Evolutionary conservation across 305 asterid genomes (phyloP).

Genomic region (Petunia hybrid): DNA sequence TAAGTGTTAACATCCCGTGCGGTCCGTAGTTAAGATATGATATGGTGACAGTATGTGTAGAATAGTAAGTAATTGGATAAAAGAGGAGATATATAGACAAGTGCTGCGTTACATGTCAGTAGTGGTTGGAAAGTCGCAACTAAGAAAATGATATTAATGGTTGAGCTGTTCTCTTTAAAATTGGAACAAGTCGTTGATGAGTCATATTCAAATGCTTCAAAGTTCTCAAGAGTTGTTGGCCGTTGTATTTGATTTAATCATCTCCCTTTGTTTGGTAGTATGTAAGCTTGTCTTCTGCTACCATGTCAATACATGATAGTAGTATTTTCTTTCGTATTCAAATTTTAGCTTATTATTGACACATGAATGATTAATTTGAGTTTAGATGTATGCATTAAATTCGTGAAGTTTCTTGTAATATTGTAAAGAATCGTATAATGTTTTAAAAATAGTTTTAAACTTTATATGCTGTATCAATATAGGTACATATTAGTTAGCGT

Average conservation of each 20-base stretch:
- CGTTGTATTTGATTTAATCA: constrained; percentile 9
- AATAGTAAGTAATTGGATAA: neutral
- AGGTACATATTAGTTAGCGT: too few species aligned
- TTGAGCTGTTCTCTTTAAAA: constrained; percentile 4
- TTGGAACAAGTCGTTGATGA: constrained; percentile 23
- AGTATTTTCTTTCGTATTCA: too few species aligned
- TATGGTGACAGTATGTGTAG: neutral
- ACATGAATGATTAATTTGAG: too few species aligned
- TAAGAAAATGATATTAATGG: neutral
- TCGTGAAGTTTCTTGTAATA: too few species aligned
- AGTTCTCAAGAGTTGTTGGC: too few species aligned
- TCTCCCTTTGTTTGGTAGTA: neutral
- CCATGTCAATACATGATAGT: neutral
- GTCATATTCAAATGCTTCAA: neutral
- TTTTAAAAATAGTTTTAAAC: too few species aligned
- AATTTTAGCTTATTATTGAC: too few species aligned
- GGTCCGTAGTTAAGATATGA: too few species aligned
- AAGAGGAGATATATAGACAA: neutral
- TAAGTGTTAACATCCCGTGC: too few species aligned
- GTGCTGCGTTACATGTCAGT: neutral
- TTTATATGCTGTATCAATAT: too few species aligned
- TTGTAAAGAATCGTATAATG: too few species aligned
- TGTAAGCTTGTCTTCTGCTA: constrained; percentile 7
- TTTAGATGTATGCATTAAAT: too few species aligned
- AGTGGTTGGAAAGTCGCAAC: constrained; percentile 16